Evolutionary conservation across 495 filamentous ascomycete species (phyloP).

Genomic region (Hypomontagnella monticulosa): DNA sequence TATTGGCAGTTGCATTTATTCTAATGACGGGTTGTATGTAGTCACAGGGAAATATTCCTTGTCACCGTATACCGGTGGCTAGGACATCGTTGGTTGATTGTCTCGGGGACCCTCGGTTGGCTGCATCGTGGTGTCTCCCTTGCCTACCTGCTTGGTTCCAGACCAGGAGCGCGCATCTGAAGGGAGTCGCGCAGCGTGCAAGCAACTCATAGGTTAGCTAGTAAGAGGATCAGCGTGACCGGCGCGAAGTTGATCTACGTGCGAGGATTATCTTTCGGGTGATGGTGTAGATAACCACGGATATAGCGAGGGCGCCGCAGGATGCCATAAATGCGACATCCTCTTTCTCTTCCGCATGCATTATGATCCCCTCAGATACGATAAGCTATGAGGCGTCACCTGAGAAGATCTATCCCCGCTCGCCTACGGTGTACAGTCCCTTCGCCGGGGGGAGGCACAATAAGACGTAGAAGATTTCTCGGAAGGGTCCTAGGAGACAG

Average conservation of each 20-base stretch:
- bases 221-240: constrained; percentile 2
- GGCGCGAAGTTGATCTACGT: constrained; percentile 1
- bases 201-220: constrained; percentile 16
- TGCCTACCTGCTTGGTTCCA: constrained; percentile 22
- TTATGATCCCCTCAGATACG: no score
- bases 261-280: constrained; percentile 1
- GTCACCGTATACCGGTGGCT: constrained; percentile 6
- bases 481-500: constrained; percentile 7
- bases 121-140: constrained; percentile 34
- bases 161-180: constrained; percentile 3
- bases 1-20: constrained; percentile 6
- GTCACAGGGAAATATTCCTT: neutral
- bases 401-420: no score
- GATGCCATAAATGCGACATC: neutral
- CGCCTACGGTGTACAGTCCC: neutral
- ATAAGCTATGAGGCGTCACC: no score
- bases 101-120: constrained; percentile 32
- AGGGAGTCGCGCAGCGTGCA: constrained; percentile 11
- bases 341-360: no score
- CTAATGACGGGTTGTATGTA: constrained; percentile 10
- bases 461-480: neutral
- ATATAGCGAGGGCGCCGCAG: neutral
- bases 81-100: constrained; percentile 28
- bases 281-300: constrained; percentile 1
- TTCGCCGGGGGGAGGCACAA: constrained; percentile 1